Base-by-base conservation (phyloP, 2,329 filamentous ascomycete species). In the Fusarium clavum region DNA sequence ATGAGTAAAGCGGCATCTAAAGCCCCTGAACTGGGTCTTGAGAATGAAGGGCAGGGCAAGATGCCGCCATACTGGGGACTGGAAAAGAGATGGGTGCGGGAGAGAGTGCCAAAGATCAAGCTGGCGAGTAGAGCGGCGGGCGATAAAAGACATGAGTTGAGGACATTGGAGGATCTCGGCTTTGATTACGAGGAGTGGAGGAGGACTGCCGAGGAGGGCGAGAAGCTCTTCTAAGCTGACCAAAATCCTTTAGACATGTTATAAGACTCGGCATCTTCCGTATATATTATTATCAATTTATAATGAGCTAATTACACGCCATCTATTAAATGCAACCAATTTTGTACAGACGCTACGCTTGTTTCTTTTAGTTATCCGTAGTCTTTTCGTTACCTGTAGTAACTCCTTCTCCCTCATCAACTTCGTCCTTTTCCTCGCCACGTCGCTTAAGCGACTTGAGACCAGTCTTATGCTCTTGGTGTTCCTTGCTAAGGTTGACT, bases 401-500 rank as follows among this genome's bases (percentile, higher is more conserved):
- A 25, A 61, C 48, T 20, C 63, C 59, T n/a, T 57, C 62, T 16
- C 16, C 38, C 14, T 54, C 49, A 24, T 54, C 32, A 14, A 8
- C 41, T n/a, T 27, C 70, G 1, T 48, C 49, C 27, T 65, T 62
- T 41, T 70, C 73, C 24, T 78, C 72, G 7, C 73, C 76, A 24
- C 77, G 74, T 10, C 72, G 70, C 73, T 77, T 79, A 68, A 84
- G 75, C 8, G 80, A 80, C 65, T 83, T 78, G 60, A 90, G 73
- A 0, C 88, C 88, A 1, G 88, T 90, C 81, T 87, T 87, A 74
- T 88, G 84, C 77, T 88, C 87, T 38, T 83, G 80, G 61, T 90
- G 87, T 30, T 86, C 81, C 69, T 84, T 86, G 78, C 83, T 88
- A 58, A 90, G 79, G 67, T 80, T 82, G 55, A 80, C 81, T 69